Conservation (phyloP, 1,284 basidiomycete species). For the Irpex sp. region DNA sequence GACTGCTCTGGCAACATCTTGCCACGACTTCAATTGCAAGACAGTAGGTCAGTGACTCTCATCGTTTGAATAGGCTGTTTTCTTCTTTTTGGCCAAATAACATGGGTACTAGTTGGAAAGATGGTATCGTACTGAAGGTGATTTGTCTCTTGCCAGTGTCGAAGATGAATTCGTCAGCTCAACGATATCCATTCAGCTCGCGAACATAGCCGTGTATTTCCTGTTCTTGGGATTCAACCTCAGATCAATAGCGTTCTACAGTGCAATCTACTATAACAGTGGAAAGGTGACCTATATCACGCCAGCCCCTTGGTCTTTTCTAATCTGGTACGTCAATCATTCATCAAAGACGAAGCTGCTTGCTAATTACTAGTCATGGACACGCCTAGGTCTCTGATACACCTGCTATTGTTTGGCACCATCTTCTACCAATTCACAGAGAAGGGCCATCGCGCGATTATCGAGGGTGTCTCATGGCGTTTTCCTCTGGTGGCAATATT, state of each 20-base stretch:
- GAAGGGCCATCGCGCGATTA: slow-evolving; percentile 71
- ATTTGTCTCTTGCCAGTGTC: neutral
- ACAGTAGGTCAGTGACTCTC: too few species aligned
- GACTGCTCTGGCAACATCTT: too few species aligned
- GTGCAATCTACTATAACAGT: slow-evolving; percentile 56
- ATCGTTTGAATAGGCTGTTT: too few species aligned
- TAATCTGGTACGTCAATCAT: slow-evolving; percentile 60
- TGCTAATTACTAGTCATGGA: neutral
- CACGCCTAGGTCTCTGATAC: slow-evolving; percentile 69
- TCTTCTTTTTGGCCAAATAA: neutral
- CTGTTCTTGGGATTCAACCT: slow-evolving; percentile 87
- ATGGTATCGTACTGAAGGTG: neutral
- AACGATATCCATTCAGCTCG: slow-evolving; percentile 40
- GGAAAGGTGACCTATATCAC: slow-evolving; percentile 87
- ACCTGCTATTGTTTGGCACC: slow-evolving; percentile 83
- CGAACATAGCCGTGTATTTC: slow-evolving; percentile 77
- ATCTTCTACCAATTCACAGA: slow-evolving; percentile 89
- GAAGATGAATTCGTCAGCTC: neutral
- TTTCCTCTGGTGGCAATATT: slow-evolving; percentile 83
- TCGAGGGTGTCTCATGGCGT: slow-evolving; percentile 87
- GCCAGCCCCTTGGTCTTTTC: slow-evolving; percentile 84
- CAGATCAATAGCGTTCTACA: slow-evolving; percentile 76
- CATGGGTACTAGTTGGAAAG: neutral
- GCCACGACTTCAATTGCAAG: too few species aligned
- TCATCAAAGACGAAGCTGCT: slow-evolving; percentile 8